phyloP scores from a whole-genome alignment of 495 filamentous ascomycete species.

The Achaetomiella virescens region DNA sequence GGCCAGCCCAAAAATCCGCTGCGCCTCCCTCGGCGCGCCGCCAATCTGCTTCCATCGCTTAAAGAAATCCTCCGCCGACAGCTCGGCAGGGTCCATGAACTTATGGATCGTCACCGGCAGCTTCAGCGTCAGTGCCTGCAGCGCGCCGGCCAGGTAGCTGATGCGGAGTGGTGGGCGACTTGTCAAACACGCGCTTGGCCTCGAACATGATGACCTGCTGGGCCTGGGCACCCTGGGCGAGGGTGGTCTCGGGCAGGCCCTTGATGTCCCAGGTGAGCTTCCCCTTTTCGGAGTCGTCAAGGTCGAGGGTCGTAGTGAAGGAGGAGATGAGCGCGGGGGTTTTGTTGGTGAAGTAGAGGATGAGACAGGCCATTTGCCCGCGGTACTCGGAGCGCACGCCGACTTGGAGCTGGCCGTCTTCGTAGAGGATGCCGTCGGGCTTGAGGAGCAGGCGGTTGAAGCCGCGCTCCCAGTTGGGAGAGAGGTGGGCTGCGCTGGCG shows the following conservation, averaged over 20 bases:
- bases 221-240: constrained; percentile 68
- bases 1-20: constrained; percentile 71
- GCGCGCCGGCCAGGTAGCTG: constrained; percentile 85
- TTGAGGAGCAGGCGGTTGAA: constrained; percentile 78
- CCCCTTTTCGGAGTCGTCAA: constrained; percentile 61
- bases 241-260: constrained; percentile 76
- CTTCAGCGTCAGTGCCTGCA: constrained; percentile 88
- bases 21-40: constrained; percentile 74
- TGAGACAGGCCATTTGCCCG: constrained; percentile 86
- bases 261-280: constrained; percentile 77
- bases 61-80: constrained; percentile 90
- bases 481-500: constrained; percentile 85
- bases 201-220: constrained; percentile 95
- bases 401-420: constrained; percentile 90
- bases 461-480: constrained; percentile 88
- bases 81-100: constrained; percentile 86
- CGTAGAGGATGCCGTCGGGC: constrained; percentile 83
- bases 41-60: constrained; percentile 99
- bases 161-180: constrained; percentile 88
- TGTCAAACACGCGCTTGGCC: constrained; percentile 70
- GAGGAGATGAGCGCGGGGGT: constrained; percentile 73
- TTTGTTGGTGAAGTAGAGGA: constrained; percentile 93
- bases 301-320: constrained; percentile 87
- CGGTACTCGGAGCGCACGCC: constrained; percentile 92
- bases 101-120: constrained; percentile 86